phyloP scores from a whole-genome alignment of 2,329 filamentous ascomycete species.

The Alternaria ethzedia region DNA sequence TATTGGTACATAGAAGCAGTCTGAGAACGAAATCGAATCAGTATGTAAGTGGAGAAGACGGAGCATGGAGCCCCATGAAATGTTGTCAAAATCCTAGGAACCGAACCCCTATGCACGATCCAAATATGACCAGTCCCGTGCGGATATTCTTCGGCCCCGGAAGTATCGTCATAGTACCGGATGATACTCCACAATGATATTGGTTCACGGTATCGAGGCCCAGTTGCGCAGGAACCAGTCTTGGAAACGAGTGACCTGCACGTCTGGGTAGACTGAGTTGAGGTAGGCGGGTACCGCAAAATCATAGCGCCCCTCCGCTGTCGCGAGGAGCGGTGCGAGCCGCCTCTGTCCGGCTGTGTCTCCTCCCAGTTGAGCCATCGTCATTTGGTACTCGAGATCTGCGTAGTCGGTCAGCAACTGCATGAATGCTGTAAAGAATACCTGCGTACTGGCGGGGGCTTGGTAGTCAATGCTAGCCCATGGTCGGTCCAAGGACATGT shows the following conservation, averaged over 20 bases:
- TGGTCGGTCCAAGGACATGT: slow-evolving; percentile 30
- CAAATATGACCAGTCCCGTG: neutral
- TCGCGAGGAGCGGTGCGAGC: slow-evolving; percentile 69
- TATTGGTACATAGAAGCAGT: neutral
- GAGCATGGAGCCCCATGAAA: neutral
- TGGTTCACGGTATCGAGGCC: slow-evolving; percentile 40
- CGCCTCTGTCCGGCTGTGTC: slow-evolving; percentile 48
- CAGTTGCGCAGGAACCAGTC: slow-evolving; percentile 49
- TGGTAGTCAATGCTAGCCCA: slow-evolving; percentile 51
- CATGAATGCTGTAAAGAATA: neutral
- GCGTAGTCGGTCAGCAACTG: neutral
- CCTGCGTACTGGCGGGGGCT: slow-evolving; percentile 49
- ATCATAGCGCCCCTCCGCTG: slow-evolving; percentile 71
- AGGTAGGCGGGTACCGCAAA: slow-evolving; percentile 65
- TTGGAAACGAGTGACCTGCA: slow-evolving; percentile 45
- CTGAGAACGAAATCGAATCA: neutral
- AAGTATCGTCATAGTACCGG: neutral
- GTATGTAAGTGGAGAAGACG: neutral
- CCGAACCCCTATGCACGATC: neutral
- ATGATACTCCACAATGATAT: neutral
- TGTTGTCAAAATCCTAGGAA: neutral
- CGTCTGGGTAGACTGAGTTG: slow-evolving; percentile 55
- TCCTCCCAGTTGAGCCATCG: slow-evolving; percentile 41
- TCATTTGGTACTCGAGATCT: slow-evolving; percentile 58
- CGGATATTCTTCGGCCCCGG: neutral